These are phyloP conservation scores for Gypsophila paniculata DNA, from an alignment of 179 eudicot species.

Conservation along the genomic window DNA sequence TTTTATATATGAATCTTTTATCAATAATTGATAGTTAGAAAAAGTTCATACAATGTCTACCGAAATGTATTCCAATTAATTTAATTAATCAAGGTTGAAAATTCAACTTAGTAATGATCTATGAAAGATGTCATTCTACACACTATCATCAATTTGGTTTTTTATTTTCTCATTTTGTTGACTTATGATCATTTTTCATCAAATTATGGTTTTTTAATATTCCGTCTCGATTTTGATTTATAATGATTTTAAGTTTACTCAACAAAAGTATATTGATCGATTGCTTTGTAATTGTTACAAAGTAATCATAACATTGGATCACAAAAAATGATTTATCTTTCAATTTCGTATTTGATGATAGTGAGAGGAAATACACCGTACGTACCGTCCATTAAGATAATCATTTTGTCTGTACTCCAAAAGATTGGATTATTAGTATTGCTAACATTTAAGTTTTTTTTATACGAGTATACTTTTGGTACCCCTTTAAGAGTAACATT, in stretches of 20 bases:
- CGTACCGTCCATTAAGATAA: constrained; percentile 22
- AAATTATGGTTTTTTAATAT: no score
- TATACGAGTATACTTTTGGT: constrained; percentile 12
- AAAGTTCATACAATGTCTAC: neutral
- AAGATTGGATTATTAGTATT: constrained; percentile 18
- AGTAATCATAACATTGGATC: no score
- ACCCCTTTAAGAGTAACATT: constrained; percentile 22
- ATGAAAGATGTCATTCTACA: constrained; percentile 10
- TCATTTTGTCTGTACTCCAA: constrained; percentile 26
- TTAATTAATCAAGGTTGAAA: neutral
- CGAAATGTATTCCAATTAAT: no score
- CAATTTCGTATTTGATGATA: constrained; percentile 20
- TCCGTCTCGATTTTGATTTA: no score
- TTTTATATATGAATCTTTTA: neutral
- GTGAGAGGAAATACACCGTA: neutral
- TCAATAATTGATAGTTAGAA: neutral
- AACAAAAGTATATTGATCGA: no score
- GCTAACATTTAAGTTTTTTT: constrained; percentile 8
- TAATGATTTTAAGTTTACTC: no score
- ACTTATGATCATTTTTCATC: neutral
- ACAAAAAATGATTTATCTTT: constrained; percentile 1
- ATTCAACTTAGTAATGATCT: neutral
- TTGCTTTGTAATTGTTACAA: neutral
- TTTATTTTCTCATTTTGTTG: neutral
- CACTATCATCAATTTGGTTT: neutral